A percentile compares a stretch with the other conserved stretches of the same genome.
Conservation (phyloP, 768 basidiomycete species). For the Amanita molliuscula region DNA sequence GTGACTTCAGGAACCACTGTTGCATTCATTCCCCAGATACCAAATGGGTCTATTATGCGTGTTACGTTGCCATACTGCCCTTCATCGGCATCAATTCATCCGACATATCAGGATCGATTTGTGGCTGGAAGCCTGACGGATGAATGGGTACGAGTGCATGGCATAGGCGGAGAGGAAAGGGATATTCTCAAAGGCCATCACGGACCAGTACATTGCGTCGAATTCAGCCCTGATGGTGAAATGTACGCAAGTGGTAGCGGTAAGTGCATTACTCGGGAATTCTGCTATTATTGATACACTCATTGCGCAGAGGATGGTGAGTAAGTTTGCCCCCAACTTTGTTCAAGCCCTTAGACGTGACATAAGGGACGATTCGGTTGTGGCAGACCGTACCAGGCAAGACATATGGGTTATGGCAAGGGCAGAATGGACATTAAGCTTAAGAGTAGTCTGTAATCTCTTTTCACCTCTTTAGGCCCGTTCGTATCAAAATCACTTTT, state of each 20-base stretch:
- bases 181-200: slow-evolving; percentile 96
- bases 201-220: slow-evolving; percentile 91
- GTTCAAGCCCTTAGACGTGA: slow-evolving; percentile 2
- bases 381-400: slow-evolving; percentile 98
- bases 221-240: slow-evolving; percentile 94
- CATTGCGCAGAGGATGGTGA: slow-evolving; percentile 58
- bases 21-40: slow-evolving; percentile 75
- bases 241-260: slow-evolving; percentile 96
- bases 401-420: slow-evolving; percentile 87
- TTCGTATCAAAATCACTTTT: background rate
- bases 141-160: slow-evolving; percentile 95
- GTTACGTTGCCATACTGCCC: slow-evolving; percentile 77
- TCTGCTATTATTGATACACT: slow-evolving; percentile 8
- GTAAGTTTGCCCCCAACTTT: slow-evolving; percentile 11
- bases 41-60: slow-evolving; percentile 54
- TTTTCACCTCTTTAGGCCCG: background rate
- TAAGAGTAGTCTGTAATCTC: slow-evolving; percentile 13
- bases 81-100: slow-evolving; percentile 93
- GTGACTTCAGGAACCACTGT: slow-evolving; percentile 90
- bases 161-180: slow-evolving; percentile 79
- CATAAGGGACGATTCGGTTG: slow-evolving; percentile 79
- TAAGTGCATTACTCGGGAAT: slow-evolving; percentile 28
- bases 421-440: slow-evolving; percentile 16
- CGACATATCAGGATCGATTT: slow-evolving; percentile 79
- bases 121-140: slow-evolving; percentile 85